These are phyloP conservation scores for Martiniozyma asiatica DNA, from an alignment of 1,139 yeast genomes.

Conservation along the genomic window DNA sequence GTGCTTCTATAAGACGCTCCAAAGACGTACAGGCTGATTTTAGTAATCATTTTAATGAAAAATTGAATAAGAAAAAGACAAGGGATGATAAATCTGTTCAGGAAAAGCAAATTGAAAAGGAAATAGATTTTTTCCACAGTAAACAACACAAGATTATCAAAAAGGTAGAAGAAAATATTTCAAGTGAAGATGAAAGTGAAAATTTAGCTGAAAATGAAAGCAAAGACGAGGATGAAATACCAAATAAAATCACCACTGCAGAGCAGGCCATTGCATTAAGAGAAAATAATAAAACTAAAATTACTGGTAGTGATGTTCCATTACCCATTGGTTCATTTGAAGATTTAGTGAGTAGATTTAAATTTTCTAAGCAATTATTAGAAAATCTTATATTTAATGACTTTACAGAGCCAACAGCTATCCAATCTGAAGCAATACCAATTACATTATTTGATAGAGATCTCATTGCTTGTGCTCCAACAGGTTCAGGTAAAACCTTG, in stretches of 20 bases:
- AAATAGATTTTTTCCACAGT: conserved; percentile 61
- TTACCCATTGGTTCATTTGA: conserved; percentile 82
- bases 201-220: conserved; percentile 22
- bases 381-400: conserved; percentile 56
- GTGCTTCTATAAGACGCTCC: conserved; percentile 62
- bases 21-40: conserved; percentile 34
- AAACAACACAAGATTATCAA: conserved; percentile 24
- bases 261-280: conserved; percentile 20
- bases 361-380: conserved; percentile 50
- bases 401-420: conserved; percentile 80
- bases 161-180: conserved; percentile 11
- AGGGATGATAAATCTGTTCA: conserved; percentile 25
- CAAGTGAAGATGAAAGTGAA: conserved; percentile 17
- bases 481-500: conserved; percentile 95
- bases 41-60: conserved; percentile 27
- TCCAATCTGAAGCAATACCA: conserved; percentile 60
- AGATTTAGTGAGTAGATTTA: conserved; percentile 59
- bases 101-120: conserved; percentile 38
- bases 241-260: conserved; percentile 30
- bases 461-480: conserved; percentile 64
- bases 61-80: conserved; percentile 19
- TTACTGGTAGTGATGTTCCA: conserved; percentile 36
- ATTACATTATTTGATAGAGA: conserved; percentile 20
- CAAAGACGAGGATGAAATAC: conserved; percentile 19
- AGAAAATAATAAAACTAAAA: conserved; percentile 17